Evolutionary conservation across 805 yeast genomes (phyloP), one percentile per base, ranked within the genome.

Genomic region (Candida maesae): DNA sequence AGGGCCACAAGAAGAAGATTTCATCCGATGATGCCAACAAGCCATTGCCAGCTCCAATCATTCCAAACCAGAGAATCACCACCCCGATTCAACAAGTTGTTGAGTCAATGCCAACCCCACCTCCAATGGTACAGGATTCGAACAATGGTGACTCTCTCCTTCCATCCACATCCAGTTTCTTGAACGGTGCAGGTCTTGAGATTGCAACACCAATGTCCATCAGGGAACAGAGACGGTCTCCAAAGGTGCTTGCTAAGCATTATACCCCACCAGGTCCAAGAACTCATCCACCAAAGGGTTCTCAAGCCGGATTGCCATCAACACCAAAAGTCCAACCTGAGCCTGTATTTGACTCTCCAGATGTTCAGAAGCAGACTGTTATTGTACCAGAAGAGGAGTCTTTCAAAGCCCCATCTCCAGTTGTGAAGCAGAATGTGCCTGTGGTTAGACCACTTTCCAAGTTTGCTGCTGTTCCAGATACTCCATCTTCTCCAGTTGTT

Each of bases 21-120:
- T 6, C 33, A 6, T 20, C 41, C n/a, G 28, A 28, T 7, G 43
- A 37, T 16, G 12, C 32, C 4, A 19, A 33, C 12, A 46, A 51
- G 19, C 54, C 50, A 14, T 38, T 53, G 36, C 54, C 56, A 19
- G 36, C 49, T 7, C 53, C 56, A 29, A 24, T 37, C 17, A 51
- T 46, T 27, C 52, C 53, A 39, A 47, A 42, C 10, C 54, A 49
- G 41, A 44, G 49, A 38, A 43, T 46, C 15, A 38, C 48, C 4
- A 53, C 57, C 8, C 57, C 59, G 18, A 33, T 41, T 11, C 49
- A 46, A 13, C 58, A 55, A 24, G 36, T 38, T 3, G 24, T 33
- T 18, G 35, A 35, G 24, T 13, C 36, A 14, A 20, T 39, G 33
- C 28, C 41, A 13, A 44, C 38, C 18, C 56, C 56, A 6, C 58